phyloP scores from a whole-genome alignment of 129 eudicot species.

The Pseudognaphalium luteoalbum region DNA sequence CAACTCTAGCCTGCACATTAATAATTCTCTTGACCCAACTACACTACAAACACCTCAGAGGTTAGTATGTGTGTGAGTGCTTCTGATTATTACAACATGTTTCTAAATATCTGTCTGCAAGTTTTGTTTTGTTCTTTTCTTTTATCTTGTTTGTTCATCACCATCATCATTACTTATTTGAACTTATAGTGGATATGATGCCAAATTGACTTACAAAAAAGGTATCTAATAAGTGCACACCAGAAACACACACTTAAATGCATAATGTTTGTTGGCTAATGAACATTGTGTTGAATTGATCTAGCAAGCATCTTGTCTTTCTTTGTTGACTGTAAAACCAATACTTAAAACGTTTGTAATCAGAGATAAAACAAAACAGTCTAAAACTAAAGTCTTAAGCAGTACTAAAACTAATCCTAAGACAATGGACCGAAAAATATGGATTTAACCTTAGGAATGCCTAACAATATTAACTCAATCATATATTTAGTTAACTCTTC shows the following conservation, averaged over 20 bases:
- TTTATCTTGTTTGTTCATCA: slow-evolving; percentile 25
- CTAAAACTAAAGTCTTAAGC: not conserved
- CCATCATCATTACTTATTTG: slow-evolving; percentile 39
- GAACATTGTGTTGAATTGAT: slow-evolving; percentile 28
- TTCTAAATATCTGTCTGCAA: slow-evolving; percentile 3
- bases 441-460: no score
- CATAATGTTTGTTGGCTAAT: slow-evolving; percentile 34
- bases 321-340: slow-evolving; percentile 19
- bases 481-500: no score
- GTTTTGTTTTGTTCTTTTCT: slow-evolving; percentile 39
- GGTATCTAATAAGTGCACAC: slow-evolving; percentile 41
- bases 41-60: slow-evolving; percentile 50
- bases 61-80: slow-evolving; percentile 42
- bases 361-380: not conserved
- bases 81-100: slow-evolving; percentile 20
- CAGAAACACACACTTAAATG: slow-evolving; percentile 35
- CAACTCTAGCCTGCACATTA: slow-evolving; percentile 30
- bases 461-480: no score
- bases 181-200: slow-evolving; percentile 25
- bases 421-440: not conserved
- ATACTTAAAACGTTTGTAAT: not conserved
- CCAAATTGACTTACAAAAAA: slow-evolving; percentile 30
- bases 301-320: slow-evolving; percentile 33
- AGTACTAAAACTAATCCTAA: no score
- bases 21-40: slow-evolving; percentile 41